Evolutionary conservation across 257 asterid genomes (phyloP).

Genomic region (Solanum paucissectum): DNA sequence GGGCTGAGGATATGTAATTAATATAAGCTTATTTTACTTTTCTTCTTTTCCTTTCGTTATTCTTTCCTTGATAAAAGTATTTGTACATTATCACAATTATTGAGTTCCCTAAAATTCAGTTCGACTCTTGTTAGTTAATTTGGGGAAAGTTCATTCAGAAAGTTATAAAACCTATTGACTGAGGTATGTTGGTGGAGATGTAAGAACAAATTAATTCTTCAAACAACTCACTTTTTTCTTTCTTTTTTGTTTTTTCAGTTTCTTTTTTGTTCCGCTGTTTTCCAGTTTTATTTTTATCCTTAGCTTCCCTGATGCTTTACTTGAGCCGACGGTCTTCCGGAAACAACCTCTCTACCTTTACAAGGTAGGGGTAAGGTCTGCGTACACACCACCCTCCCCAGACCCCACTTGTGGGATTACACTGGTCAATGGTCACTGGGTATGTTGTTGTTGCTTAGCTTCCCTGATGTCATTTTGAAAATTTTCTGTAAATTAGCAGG

Average conservation of each 20-base stretch:
- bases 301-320: neutral
- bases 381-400: neutral
- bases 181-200: neutral
- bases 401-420: neutral
- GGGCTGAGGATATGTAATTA: neutral
- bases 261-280: neutral
- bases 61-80: neutral
- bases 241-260: neutral
- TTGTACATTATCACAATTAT: neutral
- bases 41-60: neutral
- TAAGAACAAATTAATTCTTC: neutral
- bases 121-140: neutral
- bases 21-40: neutral
- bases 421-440: neutral
- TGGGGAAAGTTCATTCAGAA: neutral
- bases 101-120: neutral
- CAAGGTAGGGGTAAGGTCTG: neutral
- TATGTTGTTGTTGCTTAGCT: neutral
- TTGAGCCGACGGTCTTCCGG: neutral
- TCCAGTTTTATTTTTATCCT: neutral
- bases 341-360: neutral
- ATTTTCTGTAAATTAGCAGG: slow-evolving; percentile 9
- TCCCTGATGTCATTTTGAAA: neutral
- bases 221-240: neutral
- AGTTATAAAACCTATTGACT: neutral